Percentiles rank a stretch among this genome's conserved stretches.
Conservation (phyloP, 2,329 filamentous ascomycete genomes). For the Hirsutella thompsonii region DNA sequence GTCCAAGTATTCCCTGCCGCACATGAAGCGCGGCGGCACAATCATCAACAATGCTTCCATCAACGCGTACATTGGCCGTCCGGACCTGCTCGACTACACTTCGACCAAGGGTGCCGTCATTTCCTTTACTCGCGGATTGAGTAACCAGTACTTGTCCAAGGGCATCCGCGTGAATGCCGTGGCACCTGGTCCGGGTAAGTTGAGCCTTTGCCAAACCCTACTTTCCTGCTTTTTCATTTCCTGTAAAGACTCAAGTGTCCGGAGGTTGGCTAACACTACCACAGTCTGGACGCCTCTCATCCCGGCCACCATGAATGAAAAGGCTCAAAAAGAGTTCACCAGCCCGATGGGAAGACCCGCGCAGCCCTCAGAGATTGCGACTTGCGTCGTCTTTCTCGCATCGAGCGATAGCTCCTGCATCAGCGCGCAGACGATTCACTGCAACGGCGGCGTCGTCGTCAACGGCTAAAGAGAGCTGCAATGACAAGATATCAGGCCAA, state of each 20-base stretch:
- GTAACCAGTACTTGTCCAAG: conserved; percentile 58
- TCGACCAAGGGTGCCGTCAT: conserved; percentile 68
- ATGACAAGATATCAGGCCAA: background rate
- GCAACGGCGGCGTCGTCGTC: conserved; percentile 36
- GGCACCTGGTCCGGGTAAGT: conserved; percentile 51
- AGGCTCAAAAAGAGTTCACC: conserved; percentile 60
- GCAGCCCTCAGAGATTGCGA: conserved; percentile 72
- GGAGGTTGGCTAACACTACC: background rate
- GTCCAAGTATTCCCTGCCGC: conserved; percentile 61
- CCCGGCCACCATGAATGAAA: conserved; percentile 56
- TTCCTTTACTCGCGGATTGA: conserved; percentile 64
- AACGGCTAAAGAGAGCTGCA: conserved; percentile 24
- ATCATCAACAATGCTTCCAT: conserved; percentile 71
- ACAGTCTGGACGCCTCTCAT: conserved; percentile 64
- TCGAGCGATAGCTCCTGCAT: conserved; percentile 61
- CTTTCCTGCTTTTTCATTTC: too few species aligned
- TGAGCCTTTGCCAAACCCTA: background rate
- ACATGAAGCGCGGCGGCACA: conserved; percentile 60
- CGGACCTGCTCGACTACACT: conserved; percentile 72
- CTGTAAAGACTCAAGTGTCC: too few species aligned
- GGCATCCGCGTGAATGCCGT: conserved; percentile 69
- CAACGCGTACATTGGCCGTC: conserved; percentile 70
- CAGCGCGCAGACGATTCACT: conserved; percentile 53
- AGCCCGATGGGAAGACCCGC: conserved; percentile 65
- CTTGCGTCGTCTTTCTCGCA: conserved; percentile 71